Base-by-base conservation (phyloP, 164 flowering plant genomes). In the Aristolochia fimbriata region DNA sequence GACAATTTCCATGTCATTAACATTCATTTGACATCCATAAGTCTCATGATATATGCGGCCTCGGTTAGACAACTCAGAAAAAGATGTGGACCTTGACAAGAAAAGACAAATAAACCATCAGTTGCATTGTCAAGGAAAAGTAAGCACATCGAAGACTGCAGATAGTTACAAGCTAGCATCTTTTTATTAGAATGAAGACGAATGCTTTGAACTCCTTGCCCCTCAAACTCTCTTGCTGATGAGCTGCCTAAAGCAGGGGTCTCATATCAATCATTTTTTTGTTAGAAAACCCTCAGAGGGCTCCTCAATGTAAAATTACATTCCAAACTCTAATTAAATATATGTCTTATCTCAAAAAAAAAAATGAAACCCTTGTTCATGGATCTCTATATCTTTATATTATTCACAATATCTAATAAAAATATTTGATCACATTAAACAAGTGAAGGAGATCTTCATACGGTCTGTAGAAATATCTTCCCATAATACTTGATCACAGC, bases 1-100 rank as follows among this genome's bases (percentile, higher is more conserved):
- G 52, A 93, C 99, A 71, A 93, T 85, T 77, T 93, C 99, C 99
- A 93, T 93, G 64, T 93, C 97, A 66, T 93, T 93, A 20, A 93
- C 66, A 69, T 93, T 93, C 99, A 93, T 93, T 65, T 93, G 97
- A 62, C 99, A 93, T 17, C 99, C 99, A 66, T 90, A 90, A 47
- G 99, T 90, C 76, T 93, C 99, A 65, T 93, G 99, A 78, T 87
- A 93, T 25, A 93, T 82, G 19, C 96, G 96, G 15, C 96, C 91
- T 64, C 55, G 78, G 4, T 85, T 73, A 61, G 72, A 71, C 62
- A 68, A 68, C 59, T 87, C 93, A 45, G 80, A 60, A 65, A 70
- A 73, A 67, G 77, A 63, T 19, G 63, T 51, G 57, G 65, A 30
- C 19, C 93, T 91, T 21, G 17, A 61, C 21, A 62, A 62, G n/a